Evolutionary conservation across 139 green algal genomes (phyloP), one percentile per base, ranked within the genome.

Genomic region (Coelastrella sp.): DNA sequence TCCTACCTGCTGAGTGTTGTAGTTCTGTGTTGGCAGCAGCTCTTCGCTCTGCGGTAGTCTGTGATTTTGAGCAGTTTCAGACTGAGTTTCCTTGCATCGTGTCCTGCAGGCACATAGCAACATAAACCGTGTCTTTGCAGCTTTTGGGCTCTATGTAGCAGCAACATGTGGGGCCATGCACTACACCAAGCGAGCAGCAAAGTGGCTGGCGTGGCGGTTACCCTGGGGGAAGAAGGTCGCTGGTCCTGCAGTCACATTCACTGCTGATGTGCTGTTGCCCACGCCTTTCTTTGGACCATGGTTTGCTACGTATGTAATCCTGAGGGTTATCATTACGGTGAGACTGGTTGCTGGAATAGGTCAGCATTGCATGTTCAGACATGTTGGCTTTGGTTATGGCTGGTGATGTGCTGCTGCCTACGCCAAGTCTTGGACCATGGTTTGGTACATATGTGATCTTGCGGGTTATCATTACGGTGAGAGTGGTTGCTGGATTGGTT

Each of bases 371-470:
- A n/a, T n/a, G n/a, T n/a, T n/a, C n/a, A n/a, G n/a, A n/a, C n/a
- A n/a, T n/a, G n/a, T n/a, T n/a, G n/a, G n/a, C n/a, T n/a, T n/a
- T n/a, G n/a, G n/a, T n/a, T n/a, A n/a, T n/a, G n/a, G n/a, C 83
- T 73, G 73, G 73, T 54, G 85, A 90, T 61, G 73, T 90, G 73
- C 85, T 90, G 22, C 74, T 90, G 60, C 85, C 85, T 6, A 90
- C 85, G 3, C 54, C 32, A 7, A 84, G 83, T 57, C 76, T 90
- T 65, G 85, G 85, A 5, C 85, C 85, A 19, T 90, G n/a, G 14
- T 6, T 80, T 3, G 85, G 73, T 16, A 76, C 85, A 0, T 90
- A 90, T 22, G 17, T 88, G 2, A 19, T 81, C 8, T n/a, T 68
- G 10, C n/a, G 54, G 68, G 16, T 87, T 6, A 10, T 87, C 0